Base-by-base conservation (phyloP, 257 asterid genomes). In the Leonotis leonurus region DNA sequence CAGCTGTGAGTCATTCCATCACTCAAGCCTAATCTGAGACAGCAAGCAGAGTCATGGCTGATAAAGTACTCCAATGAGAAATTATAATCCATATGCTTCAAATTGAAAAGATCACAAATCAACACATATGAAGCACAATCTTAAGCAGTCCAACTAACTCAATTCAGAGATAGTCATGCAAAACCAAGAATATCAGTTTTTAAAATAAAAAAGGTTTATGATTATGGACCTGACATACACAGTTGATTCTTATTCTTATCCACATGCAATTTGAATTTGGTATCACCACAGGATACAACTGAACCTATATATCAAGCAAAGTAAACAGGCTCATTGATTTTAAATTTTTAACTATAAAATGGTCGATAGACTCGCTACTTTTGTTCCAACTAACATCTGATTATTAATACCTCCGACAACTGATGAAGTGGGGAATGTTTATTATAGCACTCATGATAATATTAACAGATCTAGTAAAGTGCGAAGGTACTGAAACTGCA, bases 321-420 rank as follows among this genome's bases (percentile, higher is more conserved):
- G 24, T 27, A 59, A 65, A 51, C 16, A 50, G 27, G 53, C 37
- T 24, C 8, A 39, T 48, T 6, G 30, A 51, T 29, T 48, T 32
- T 44, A 22, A 21, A 67, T 45, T 29, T 48, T 32, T 44, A 22
- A 21, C 70, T 45, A 20, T 36, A 45, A 29, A 27, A 37, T 14
- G 10, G 35, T 13, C n/a, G n/a, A n/a, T n/a, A n/a, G n/a, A n/a
- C n/a, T n/a, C 12, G 58, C 27, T 55, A 9, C 20, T 22, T 8
- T 21, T 16, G 51, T 30, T 55, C 40, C 43, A 59, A 59, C 12
- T 50, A 66, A 43, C 27, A 63, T 32, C 16, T 41, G 45, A 56
- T 56, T n/a, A n/a, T n/a, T n/a, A n/a, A 73, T 62, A n/a, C 51
- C 20, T 46, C 21, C 39, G 41, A 52, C 22, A 55, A 55, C 56